These are phyloP conservation scores for Morella rubra DNA, from an alignment of 306 rosid species.

Conservation along the genomic window DNA sequence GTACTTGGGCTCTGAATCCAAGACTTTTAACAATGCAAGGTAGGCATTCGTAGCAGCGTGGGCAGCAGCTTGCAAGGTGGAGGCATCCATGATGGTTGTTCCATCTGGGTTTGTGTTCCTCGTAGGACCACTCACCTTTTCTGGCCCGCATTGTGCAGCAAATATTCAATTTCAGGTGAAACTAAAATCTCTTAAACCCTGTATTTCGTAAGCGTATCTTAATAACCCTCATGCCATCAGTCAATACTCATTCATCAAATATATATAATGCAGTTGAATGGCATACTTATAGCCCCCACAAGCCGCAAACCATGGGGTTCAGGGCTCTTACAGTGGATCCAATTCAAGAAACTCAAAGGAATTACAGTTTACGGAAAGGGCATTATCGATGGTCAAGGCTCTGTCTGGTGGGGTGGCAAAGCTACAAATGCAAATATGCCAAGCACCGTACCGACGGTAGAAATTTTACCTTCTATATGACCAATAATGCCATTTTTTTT, in stretches of 20 bases:
- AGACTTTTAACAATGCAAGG: not conserved
- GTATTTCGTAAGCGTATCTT: not conserved
- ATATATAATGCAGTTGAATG: constrained; percentile 50
- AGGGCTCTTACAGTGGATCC: constrained; percentile 69
- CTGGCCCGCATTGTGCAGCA: constrained; percentile 52
- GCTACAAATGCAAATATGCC: constrained; percentile 30
- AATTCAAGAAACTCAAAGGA: constrained; percentile 46
- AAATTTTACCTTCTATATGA: not conserved
- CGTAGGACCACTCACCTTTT: constrained; percentile 56
- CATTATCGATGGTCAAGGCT: constrained; percentile 76
- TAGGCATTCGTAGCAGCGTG: constrained; percentile 73
- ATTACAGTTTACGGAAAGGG: constrained; percentile 66
- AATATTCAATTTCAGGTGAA: constrained; percentile 69
- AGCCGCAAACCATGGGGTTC: constrained; percentile 57
- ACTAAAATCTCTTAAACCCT: not conserved
- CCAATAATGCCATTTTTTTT: not conserved
- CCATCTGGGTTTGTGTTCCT: constrained; percentile 73
- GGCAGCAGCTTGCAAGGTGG: constrained; percentile 67
- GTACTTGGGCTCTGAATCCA: too few relatives aligned
- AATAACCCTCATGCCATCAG: not conserved
- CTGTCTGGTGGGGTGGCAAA: constrained; percentile 62
- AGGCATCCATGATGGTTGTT: constrained; percentile 56
- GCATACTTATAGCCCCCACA: constrained; percentile 71
- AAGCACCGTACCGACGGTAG: constrained; percentile 65
- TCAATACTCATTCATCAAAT: too few relatives aligned